Evolutionary conservation across 148 eudicot species (phyloP), one percentile per base, ranked within the genome.

Genomic region (Vaccinium myrtillus): DNA sequence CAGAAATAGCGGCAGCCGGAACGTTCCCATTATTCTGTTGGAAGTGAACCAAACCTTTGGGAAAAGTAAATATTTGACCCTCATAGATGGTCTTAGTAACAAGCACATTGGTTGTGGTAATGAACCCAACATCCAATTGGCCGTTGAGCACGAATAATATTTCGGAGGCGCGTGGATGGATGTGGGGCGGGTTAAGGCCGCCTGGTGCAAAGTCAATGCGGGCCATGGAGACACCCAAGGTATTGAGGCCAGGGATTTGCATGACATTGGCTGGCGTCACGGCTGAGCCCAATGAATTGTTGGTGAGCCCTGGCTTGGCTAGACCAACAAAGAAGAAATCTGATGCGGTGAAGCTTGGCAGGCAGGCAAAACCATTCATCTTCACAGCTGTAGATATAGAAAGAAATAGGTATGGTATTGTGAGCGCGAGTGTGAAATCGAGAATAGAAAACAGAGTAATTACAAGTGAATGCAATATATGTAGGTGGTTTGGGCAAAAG

Each of bases 101-200:
- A 46, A 89, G 84, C 5, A 83, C 88, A 71, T 89, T 85, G 32
- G 84, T 84, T 6, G 91, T 91, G 85, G 91, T 91, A 23, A 83
- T 55, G 39, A 36, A 36, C 39, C 39, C 39, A 36, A 36, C 39
- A 2, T 36, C 39, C 39, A 36, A 36, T 36, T 89, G 81, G 5
- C 92, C 92, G 5, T 86, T 67, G 48, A 91, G 87, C 21, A 91
- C 90, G 69, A 86, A 87, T 13, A 86, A 77, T 18, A 89, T 55
- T 58, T 91, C 92, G 49, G 92, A 84, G 83, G 91, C 91, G 11
- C 92, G 86, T 18, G 92, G 92, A 89, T 89, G 92, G 59, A 87
- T 84, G 87, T 90, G 92, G 6, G 92, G 92, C 11, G 88, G 90
- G 84, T 86, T 90, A 0, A 67, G 70, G 67, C 92, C 92, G 4